Percentiles rank a stretch among this genome's conserved stretches.
phyloP scores from a whole-genome alignment of 2,329 filamentous ascomycete genomes.

The Purpureocillium takamizusanense region DNA sequence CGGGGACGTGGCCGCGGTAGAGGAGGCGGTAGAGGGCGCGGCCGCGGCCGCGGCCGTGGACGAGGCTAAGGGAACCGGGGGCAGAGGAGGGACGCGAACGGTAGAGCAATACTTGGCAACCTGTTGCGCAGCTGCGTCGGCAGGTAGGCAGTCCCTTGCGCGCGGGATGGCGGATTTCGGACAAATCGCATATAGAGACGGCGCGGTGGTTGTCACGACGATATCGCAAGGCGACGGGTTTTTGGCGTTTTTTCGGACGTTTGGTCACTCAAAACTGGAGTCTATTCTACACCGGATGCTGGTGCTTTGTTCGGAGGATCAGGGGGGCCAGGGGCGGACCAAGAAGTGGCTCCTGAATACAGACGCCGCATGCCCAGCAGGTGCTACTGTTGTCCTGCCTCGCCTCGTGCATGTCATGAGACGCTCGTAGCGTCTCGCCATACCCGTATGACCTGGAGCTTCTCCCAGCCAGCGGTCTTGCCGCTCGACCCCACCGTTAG shows the following conservation, averaged over 20 bases:
- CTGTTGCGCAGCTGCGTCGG: too few species aligned
- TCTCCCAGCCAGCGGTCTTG: slow-evolving; percentile 89
- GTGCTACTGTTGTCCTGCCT: too few species aligned
- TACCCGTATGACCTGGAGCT: slow-evolving; percentile 78
- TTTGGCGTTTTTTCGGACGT: slow-evolving; percentile 26
- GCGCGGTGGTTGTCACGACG: slow-evolving; percentile 10
- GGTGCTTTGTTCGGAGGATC: background rate
- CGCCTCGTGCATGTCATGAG: too few species aligned
- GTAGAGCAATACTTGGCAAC: too few species aligned
- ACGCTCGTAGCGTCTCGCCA: slow-evolving; percentile 46
- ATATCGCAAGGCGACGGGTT: slow-evolving; percentile 19
- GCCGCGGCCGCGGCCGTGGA: slow-evolving; percentile 31
- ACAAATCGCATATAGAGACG: background rate
- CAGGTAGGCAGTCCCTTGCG: too few species aligned
- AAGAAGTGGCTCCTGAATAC: slow-evolving; percentile 1
- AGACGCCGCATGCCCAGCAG: slow-evolving; percentile 3
- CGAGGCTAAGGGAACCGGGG: slow-evolving; percentile 13
- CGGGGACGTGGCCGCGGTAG: slow-evolving; percentile 45
- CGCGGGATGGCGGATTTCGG: too few species aligned
- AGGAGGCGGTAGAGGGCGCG: slow-evolving; percentile 45
- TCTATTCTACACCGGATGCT: too few species aligned
- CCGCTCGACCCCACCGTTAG: slow-evolving; percentile 77
- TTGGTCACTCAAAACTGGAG: slow-evolving; percentile 17
- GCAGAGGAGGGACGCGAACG: background rate
- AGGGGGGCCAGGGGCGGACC: too few species aligned